Evolutionary conservation across 2,329 filamentous ascomycete species (phyloP).

Genomic region (Trichoderma harzianum): DNA sequence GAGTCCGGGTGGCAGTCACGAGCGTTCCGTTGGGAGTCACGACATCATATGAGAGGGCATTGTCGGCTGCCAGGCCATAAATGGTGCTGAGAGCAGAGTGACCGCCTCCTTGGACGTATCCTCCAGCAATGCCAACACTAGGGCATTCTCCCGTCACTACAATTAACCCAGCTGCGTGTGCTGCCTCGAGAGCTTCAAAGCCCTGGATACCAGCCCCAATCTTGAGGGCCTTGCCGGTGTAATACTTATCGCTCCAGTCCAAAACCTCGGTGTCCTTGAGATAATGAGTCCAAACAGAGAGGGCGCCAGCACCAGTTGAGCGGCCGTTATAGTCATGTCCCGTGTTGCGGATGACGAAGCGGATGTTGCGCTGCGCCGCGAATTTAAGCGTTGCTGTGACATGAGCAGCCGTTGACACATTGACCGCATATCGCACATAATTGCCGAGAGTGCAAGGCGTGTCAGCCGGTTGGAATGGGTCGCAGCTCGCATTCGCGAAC

Average conservation of each 20-base stretch:
- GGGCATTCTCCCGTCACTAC: conserved; percentile 54
- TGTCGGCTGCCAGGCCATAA: conserved; percentile 57
- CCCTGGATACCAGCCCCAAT: conserved; percentile 54
- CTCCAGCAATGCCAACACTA: conserved; percentile 58
- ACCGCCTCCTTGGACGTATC: conserved; percentile 59
- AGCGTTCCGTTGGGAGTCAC: conserved; percentile 49
- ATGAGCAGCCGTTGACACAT: conserved; percentile 30
- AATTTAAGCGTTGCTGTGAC: conserved; percentile 33
- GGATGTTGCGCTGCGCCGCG: conserved; percentile 39
- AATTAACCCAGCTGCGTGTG: conserved; percentile 42
- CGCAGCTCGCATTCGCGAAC: conserved; percentile 31
- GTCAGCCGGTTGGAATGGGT: conserved; percentile 35
- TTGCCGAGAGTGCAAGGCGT: conserved; percentile 41
- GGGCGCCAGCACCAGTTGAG: conserved; percentile 50
- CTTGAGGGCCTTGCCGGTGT: conserved; percentile 50
- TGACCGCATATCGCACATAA: conserved; percentile 37
- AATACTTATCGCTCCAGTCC: conserved; percentile 40
- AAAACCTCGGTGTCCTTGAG: conserved; percentile 42
- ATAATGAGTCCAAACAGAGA: conserved; percentile 42
- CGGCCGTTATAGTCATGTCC: conserved; percentile 53
- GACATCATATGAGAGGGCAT: conserved; percentile 53
- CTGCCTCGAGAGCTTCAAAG: conserved; percentile 45
- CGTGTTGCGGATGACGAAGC: conserved; percentile 51
- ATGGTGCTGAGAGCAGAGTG: conserved; percentile 49
- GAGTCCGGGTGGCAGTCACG: conserved; percentile 41